Evolutionary conservation across 371 early-diverging fungal species (phyloP).

Genomic region (Parasitella parasitica): DNA sequence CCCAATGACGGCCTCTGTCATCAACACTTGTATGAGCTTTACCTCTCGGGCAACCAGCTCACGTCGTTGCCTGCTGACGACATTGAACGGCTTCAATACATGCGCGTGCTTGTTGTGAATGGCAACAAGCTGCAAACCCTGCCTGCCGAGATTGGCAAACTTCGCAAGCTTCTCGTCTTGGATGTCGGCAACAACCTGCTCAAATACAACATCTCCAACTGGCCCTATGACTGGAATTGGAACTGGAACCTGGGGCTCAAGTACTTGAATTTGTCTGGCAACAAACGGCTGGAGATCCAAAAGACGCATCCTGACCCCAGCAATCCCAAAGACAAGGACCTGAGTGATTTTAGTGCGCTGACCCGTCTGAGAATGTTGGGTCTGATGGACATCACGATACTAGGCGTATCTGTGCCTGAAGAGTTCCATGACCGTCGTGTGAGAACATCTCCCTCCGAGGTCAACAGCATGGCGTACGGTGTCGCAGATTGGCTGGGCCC

Average conservation of each 20-base stretch:
- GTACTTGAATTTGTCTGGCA: slow-evolving; percentile 91
- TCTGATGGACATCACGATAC: slow-evolving; percentile 85
- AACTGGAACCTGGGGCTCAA: slow-evolving; percentile 89
- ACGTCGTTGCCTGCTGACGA: slow-evolving; percentile 87
- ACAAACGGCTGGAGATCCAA: slow-evolving; percentile 85
- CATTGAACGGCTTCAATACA: slow-evolving; percentile 67
- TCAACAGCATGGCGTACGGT: slow-evolving; percentile 81
- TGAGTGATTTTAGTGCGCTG: slow-evolving; percentile 77
- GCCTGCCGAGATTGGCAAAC: slow-evolving; percentile 87
- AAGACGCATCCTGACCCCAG: slow-evolving; percentile 43
- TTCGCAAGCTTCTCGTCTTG: slow-evolving; percentile 68
- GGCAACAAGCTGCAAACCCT: slow-evolving; percentile 87
- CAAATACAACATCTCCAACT: slow-evolving; percentile 92
- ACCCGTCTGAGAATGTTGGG: slow-evolving; percentile 77
- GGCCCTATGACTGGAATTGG: slow-evolving; percentile 97
- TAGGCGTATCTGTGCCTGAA: slow-evolving; percentile 77
- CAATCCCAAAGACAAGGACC: slow-evolving; percentile 49
- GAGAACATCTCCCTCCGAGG: slow-evolving; percentile 81
- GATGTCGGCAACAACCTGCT: slow-evolving; percentile 88
- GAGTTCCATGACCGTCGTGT: slow-evolving; percentile 81
- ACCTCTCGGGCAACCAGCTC: slow-evolving; percentile 84
- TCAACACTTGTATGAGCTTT: slow-evolving; percentile 67
- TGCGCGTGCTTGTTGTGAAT: slow-evolving; percentile 80
- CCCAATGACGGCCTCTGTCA: slow-evolving; percentile 54
- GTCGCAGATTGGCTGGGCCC: slow-evolving; percentile 81